Percentiles rank a stretch among this genome's conserved stretches.
phyloP scores from a whole-genome alignment of 1,139 yeast species.

The Candida sanyaensis region DNA sequence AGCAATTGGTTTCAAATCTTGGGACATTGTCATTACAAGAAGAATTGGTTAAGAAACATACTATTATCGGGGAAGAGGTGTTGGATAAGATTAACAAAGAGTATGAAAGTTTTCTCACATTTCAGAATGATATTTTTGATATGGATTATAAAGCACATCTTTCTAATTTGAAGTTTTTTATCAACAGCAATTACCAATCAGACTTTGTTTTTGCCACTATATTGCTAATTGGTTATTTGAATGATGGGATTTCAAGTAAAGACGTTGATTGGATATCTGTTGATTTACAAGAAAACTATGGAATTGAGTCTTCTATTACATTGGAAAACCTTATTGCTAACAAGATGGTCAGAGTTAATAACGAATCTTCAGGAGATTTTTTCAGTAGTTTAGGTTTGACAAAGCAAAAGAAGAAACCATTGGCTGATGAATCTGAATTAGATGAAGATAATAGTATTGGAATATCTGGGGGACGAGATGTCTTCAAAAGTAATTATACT shows the following conservation, averaged over 20 bases:
- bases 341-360: constrained; percentile 27
- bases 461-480: constrained; percentile 33
- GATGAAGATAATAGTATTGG: constrained; percentile 26
- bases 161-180: constrained; percentile 47
- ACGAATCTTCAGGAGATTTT: constrained; percentile 26
- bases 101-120: constrained; percentile 59
- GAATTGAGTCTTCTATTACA: constrained; percentile 45
- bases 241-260: constrained; percentile 64
- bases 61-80: constrained; percentile 70
- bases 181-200: constrained; percentile 36
- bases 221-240: constrained; percentile 56
- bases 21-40: constrained; percentile 71
- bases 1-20: constrained; percentile 68
- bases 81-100: constrained; percentile 50
- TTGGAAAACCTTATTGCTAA: constrained; percentile 28
- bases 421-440: not conserved
- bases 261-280: constrained; percentile 53
- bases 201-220: constrained; percentile 51
- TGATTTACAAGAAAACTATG: constrained; percentile 59
- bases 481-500: constrained; percentile 36
- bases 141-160: constrained; percentile 57
- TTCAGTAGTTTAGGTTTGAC: constrained; percentile 28
- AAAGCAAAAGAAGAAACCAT: constrained; percentile 8
- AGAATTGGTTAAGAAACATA: constrained; percentile 70
- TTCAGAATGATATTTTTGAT: constrained; percentile 74